These are phyloP conservation scores for Ceratocystis alfenasii DNA, from an alignment of 2,329 filamentous ascomycete genomes.

Conservation along the genomic window DNA sequence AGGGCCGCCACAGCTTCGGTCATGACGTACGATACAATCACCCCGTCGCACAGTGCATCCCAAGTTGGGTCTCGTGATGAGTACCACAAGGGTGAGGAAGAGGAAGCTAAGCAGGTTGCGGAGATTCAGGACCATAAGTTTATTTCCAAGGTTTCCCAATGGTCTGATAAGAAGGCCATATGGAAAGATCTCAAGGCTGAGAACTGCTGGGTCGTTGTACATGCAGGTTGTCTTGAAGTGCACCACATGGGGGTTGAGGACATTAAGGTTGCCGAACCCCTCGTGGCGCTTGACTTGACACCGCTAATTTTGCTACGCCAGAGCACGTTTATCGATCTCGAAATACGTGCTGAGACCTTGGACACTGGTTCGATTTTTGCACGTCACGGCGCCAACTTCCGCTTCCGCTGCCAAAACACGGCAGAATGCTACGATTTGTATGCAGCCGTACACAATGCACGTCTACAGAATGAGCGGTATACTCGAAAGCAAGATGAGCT, in stretches of 20 bases:
- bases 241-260: conserved; percentile 34
- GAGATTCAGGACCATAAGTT: conserved; percentile 35
- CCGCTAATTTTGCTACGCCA: conserved; percentile 81
- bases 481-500: conserved; percentile 55
- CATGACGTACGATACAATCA: conserved; percentile 49
- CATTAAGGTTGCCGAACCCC: conserved; percentile 33
- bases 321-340: conserved; percentile 85
- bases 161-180: conserved; percentile 46
- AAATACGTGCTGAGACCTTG: conserved; percentile 77
- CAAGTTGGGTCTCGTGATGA: conserved; percentile 44
- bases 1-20: conserved; percentile 30
- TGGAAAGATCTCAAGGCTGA: conserved; percentile 48
- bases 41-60: conserved; percentile 71
- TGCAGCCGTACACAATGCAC: conserved; percentile 71
- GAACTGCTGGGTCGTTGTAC: conserved; percentile 44
- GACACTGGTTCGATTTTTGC: conserved; percentile 53
- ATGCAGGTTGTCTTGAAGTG: conserved; percentile 47
- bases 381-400: conserved; percentile 62
- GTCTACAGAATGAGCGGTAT: conserved; percentile 87
- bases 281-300: conserved; percentile 71
- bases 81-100: conserved; percentile 1
- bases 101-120: conserved; percentile 18
- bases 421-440: conserved; percentile 76
- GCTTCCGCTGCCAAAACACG: conserved; percentile 69
- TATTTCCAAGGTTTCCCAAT: conserved; percentile 47